Percentiles rank a stretch among this genome's conserved stretches.
These are phyloP conservation scores for Nakaseomyces delphensis DNA, from an alignment of 1,139 yeast species.

Conservation along the genomic window DNA sequence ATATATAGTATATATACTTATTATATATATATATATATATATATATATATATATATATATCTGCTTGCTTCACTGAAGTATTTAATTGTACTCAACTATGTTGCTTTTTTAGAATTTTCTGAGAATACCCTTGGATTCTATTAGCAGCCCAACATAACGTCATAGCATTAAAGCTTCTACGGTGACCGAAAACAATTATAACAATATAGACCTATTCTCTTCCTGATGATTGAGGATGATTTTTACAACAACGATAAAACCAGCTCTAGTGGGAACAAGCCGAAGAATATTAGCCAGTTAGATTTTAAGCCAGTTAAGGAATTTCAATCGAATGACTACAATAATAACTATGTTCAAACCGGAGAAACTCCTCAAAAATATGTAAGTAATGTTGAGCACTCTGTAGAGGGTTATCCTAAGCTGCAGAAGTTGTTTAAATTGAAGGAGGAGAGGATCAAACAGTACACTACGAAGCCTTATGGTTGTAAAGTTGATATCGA, in stretches of 20 bases:
- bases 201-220: not conserved
- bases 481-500: slow-evolving; percentile 51
- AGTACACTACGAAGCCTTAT: slow-evolving; percentile 52
- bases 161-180: too few species aligned
- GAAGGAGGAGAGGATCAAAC: slow-evolving; percentile 43
- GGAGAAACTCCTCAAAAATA: slow-evolving; percentile 53
- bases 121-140: too few species aligned
- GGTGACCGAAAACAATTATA: too few species aligned
- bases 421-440: slow-evolving; percentile 56
- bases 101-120: too few species aligned
- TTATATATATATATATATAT: too few species aligned
- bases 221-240: slow-evolving; percentile 3
- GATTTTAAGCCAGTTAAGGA: slow-evolving; percentile 21
- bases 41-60: too few species aligned
- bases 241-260: not conserved
- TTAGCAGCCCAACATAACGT: too few species aligned
- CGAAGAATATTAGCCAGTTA: slow-evolving; percentile 14
- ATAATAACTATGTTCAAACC: slow-evolving; percentile 58
- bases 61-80: too few species aligned
- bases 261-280: not conserved
- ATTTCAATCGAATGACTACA: slow-evolving; percentile 48
- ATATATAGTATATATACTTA: too few species aligned
- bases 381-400: slow-evolving; percentile 55
- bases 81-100: too few species aligned
- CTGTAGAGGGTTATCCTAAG: slow-evolving; percentile 80